Evolutionary conservation across 2,329 filamentous ascomycete genomes (phyloP).

Genomic region (Paracoccidioides brasiliensis): DNA sequence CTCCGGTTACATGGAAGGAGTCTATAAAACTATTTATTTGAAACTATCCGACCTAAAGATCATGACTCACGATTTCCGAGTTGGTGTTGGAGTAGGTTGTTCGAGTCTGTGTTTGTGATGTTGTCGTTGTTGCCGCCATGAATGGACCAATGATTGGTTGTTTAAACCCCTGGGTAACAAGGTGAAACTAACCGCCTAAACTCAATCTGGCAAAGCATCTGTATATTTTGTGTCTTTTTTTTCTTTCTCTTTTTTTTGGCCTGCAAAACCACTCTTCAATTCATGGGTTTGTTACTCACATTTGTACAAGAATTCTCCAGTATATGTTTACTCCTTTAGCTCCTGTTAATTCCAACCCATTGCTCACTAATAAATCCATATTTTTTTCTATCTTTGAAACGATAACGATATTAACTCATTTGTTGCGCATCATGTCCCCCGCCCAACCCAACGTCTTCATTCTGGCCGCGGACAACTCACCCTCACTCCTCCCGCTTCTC

Average conservation of each 20-base stretch:
- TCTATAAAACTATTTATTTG: neutral
- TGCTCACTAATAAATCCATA: too few relatives aligned
- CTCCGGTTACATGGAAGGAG: neutral
- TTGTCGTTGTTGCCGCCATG: neutral
- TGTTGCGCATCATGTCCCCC: neutral
- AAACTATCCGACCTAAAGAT: neutral
- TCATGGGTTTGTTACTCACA: too few relatives aligned
- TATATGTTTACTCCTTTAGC: neutral
- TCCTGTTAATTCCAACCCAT: neutral
- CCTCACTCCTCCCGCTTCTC: constrained; percentile 60
- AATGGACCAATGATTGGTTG: too few relatives aligned
- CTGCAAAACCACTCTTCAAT: too few relatives aligned
- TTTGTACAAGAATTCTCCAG: neutral
- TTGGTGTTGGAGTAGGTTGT: neutral
- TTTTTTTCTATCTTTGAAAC: neutral
- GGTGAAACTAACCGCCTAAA: neutral
- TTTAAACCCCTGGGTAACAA: too few relatives aligned
- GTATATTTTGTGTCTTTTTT: neutral
- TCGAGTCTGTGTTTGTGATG: too few relatives aligned
- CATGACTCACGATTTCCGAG: neutral
- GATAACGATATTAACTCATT: neutral
- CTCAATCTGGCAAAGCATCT: neutral
- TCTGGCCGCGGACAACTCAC: constrained; percentile 69
- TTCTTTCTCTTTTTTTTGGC: neutral
- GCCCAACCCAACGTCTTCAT: constrained; percentile 50